Evolutionary conservation across 2,329 filamentous ascomycete species (phyloP), one percentile per base, ranked within the genome.

Genomic region (Apiospora aurea): DNA sequence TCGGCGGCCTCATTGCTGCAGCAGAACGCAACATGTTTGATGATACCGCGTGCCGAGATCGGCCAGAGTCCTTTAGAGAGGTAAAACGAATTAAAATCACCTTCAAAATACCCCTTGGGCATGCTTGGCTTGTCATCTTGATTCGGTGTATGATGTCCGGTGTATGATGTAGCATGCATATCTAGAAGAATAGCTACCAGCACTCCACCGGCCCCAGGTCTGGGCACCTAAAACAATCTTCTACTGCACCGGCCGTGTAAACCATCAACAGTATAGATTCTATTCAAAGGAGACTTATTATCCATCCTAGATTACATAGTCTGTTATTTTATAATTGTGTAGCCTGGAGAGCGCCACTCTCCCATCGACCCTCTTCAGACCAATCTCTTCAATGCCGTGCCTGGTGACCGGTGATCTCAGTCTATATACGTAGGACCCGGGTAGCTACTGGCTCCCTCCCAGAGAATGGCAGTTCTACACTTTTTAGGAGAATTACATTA

Each of bases 21-120:
- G 34, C 57, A 64, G 34, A n/a, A 64, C 57, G 57, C 34, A 64
- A n/a, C n/a, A 18, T 10, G 29, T 64, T 41, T 64, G 29, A 41
- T 64, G 21, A 41, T 64, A 64, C 57, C 34, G 34, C 34, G 18
- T 64, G 57, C 57, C 57, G 57, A n/a, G 57, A 41, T 64, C 57
- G 57, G 57, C 57, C 57, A 18, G 8, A 64, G 29, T 24, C 29
- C 34, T 64, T 64, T n/a, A 61, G 11, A 11, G 34, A 61, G 69
- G 72, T 49, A 77, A 75, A 71, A 71, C 71, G 70, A 73, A 71
- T 71, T 64, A 64, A 21, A 41, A 64, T n/a, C 2, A 24, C 49
- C 21, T 51, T 51, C 49, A 6, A 51, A 26, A 24, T 26, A 47
- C 6, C 10, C 13, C 24, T 18, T 26, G 16, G n/a, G 10, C 49